A percentile compares a stretch with the other conserved stretches of the same genome.
Evolutionary conservation across 805 yeast species (phyloP).

Genomic region (Middelhovenomyces tepae): DNA sequence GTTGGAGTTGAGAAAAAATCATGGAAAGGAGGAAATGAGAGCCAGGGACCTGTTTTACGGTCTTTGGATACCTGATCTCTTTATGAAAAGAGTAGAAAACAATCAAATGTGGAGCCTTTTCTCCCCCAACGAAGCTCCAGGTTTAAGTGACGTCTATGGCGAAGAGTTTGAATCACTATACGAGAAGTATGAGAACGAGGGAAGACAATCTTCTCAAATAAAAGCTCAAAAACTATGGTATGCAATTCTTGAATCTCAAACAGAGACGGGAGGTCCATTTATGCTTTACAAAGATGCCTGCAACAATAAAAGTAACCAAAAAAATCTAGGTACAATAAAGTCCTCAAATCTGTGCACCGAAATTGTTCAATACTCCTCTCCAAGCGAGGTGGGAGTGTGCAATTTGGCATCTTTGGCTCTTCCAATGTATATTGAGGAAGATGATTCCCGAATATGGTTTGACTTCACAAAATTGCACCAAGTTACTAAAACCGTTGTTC

Average conservation of each 20-base stretch:
- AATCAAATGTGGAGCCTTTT: slow-evolving; percentile 81
- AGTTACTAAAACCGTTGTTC: slow-evolving; percentile 66
- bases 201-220: slow-evolving; percentile 52
- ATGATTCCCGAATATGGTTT: slow-evolving; percentile 43
- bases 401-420: slow-evolving; percentile 86
- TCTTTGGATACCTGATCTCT: slow-evolving; percentile 89
- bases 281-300: slow-evolving; percentile 91
- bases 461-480: slow-evolving; percentile 69
- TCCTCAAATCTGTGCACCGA: slow-evolving; percentile 94
- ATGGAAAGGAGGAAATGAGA: slow-evolving; percentile 88
- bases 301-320: slow-evolving; percentile 79
- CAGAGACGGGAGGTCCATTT: slow-evolving; percentile 95
- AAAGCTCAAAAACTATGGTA: slow-evolving; percentile 90
- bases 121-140: slow-evolving; percentile 84
- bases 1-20: slow-evolving; percentile 79
- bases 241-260: slow-evolving; percentile 81
- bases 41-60: slow-evolving; percentile 93
- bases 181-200: slow-evolving; percentile 61
- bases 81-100: slow-evolving; percentile 80
- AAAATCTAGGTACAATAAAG: slow-evolving; percentile 88
- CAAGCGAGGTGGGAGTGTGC: slow-evolving; percentile 91
- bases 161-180: slow-evolving; percentile 71
- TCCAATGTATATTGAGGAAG: slow-evolving; percentile 59
- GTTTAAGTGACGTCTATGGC: slow-evolving; percentile 74
- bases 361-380: slow-evolving; percentile 82